phyloP scores from a whole-genome alignment of 345 rosid species.

The Lumnitzera racemosa region DNA sequence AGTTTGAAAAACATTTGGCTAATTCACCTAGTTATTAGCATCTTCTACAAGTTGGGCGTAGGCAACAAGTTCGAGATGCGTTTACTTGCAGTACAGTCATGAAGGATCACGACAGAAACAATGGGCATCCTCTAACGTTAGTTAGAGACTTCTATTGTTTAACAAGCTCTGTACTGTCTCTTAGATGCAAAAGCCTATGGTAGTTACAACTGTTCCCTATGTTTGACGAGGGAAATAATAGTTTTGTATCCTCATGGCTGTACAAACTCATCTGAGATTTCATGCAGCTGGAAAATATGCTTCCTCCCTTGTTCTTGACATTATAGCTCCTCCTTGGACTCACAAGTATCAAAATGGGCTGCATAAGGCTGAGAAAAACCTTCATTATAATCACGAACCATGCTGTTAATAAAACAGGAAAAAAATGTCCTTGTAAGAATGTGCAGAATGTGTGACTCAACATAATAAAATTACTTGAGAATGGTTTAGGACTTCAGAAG shows the following conservation, averaged over 20 bases:
- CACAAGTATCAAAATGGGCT: slow-evolving; percentile 25
- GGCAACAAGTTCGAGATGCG: no score
- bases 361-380: slow-evolving; percentile 34
- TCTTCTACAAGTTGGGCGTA: no score
- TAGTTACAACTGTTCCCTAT: neutral
- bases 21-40: no score
- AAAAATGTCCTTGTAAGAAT: slow-evolving; percentile 17
- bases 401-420: slow-evolving; percentile 36
- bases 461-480: slow-evolving; percentile 14
- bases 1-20: no score
- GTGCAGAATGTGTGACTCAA: slow-evolving; percentile 8
- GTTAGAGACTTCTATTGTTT: neutral
- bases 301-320: neutral
- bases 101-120: no score
- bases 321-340: slow-evolving; percentile 10
- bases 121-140: neutral
- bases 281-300: no score
- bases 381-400: slow-evolving; percentile 27
- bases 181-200: neutral
- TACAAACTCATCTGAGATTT: neutral
- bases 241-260: neutral
- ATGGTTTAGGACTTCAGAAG: slow-evolving; percentile 51
- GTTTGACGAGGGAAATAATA: neutral
- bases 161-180: neutral
- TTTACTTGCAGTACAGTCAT: no score